Percentiles rank a stretch among this genome's conserved stretches.
These are phyloP conservation scores for Yamadazyma sp. DNA, from an alignment of 805 yeast genomes.

Conservation along the genomic window DNA sequence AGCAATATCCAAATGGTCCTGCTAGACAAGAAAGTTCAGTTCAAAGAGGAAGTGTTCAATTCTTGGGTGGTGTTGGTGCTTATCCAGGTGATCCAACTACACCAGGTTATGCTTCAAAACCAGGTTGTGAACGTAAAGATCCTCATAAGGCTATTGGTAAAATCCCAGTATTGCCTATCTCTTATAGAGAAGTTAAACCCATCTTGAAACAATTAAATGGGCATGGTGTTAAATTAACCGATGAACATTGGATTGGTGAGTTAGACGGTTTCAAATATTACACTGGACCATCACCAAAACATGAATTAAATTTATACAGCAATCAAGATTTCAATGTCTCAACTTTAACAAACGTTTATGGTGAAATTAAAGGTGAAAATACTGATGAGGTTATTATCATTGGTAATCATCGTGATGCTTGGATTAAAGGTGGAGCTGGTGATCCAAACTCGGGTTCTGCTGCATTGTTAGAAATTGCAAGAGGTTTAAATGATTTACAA, in stretches of 20 bases:
- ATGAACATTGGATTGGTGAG: slow-evolving; percentile 37
- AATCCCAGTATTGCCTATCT: slow-evolving; percentile 43
- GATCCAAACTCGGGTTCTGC: slow-evolving; percentile 48
- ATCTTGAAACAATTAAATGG: slow-evolving; percentile 40
- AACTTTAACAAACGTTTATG: slow-evolving; percentile 42
- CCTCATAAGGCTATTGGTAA: slow-evolving; percentile 33
- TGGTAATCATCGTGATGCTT: slow-evolving; percentile 47
- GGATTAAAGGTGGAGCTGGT: slow-evolving; percentile 49
- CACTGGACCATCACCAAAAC: slow-evolving; percentile 37
- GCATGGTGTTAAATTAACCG: slow-evolving; percentile 27
- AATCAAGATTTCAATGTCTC: slow-evolving; percentile 39
- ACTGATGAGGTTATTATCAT: slow-evolving; percentile 38
- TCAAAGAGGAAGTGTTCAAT: slow-evolving; percentile 60
- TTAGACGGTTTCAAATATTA: slow-evolving; percentile 37
- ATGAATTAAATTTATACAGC: slow-evolving; percentile 38
- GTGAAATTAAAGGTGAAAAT: slow-evolving; percentile 39
- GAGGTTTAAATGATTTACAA: slow-evolving; percentile 39
- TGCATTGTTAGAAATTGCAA: slow-evolving; percentile 37
- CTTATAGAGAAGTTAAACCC: slow-evolving; percentile 43
- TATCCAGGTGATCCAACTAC: slow-evolving; percentile 79
- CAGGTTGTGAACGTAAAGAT: slow-evolving; percentile 32
- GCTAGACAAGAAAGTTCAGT: slow-evolving; percentile 62
- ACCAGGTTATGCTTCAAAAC: slow-evolving; percentile 63
- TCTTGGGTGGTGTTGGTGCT: slow-evolving; percentile 45
- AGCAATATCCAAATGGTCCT: slow-evolving; percentile 60